Base-by-base conservation (phyloP, 2,329 filamentous ascomycete species). In the Colletotrichum spaethianum region DNA sequence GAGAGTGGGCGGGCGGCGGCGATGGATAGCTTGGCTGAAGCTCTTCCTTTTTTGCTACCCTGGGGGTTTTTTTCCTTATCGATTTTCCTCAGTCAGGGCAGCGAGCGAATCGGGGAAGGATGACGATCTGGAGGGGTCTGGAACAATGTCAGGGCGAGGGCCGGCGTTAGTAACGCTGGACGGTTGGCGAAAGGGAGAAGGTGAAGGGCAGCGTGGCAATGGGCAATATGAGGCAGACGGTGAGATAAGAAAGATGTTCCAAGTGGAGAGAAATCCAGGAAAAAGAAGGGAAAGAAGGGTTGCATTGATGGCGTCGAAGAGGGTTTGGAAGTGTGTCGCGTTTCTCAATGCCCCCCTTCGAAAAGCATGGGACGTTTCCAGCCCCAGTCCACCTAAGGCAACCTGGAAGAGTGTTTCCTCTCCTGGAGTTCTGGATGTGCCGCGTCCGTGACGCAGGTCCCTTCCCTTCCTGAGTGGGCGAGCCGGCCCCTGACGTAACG, bases 241-340 rank as follows among this genome's bases (percentile, higher is more conserved):
- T 48, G 20, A 9, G 23, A 56, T 23, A n/a, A 36, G 18, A 28
- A n/a, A 36, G 18, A 28, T 36, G 31, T 20, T 56, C 5, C 18
- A 38, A 23, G 23, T 20, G 20, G 18, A 28, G 20, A 7, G 1
- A 5, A 44, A 59, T 44, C 16, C 11, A n/a, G 31, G 31, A 65
- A 62, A 44, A 55, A 52, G 38, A 53, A 53, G 46, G 53, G 38
- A 55, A 61, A 23, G 65, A 38, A 62, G n/a, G 59, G 44, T 62
- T 61, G 69, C 69, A 72, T 72, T 72, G 69, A 72, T 63, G 57
- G 65, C 33, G 50, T 59, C 44, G 28, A 69, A 64, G 65, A 72
- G 69, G 69, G 65, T 72, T 72, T 44, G 38, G 68, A 72, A 72
- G 65, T 71, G 65, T 72, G 59, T 72, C 69, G 69, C 59, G 65